Evolutionary conservation across 106 monocot species (phyloP), one percentile per base, ranked within the genome.

Genomic region (Triglochin maritima): DNA sequence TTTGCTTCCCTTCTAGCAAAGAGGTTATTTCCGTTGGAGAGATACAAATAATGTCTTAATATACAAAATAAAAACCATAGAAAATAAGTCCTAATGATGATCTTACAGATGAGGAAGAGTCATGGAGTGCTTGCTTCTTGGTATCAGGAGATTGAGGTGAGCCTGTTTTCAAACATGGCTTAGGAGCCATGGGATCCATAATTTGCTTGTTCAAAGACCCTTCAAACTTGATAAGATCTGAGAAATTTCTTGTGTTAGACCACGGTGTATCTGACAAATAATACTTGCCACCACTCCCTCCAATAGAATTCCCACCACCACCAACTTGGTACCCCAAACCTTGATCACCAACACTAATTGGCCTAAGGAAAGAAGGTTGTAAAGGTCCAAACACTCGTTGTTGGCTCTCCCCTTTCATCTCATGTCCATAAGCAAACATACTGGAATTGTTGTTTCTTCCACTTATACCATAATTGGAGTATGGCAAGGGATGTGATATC

Each of bases 191-290:
- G 1, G 29, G 29, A 29, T 29, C 29, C 29, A 29, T 29, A 2
- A 58, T 17, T 3, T 67, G 59, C 59, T 66, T 68, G 57, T 49
- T 73, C 9, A 61, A 12, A 16, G 56, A 64, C 6, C 65, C 60
- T 52, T 46, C 77, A 56, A 81, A 85, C 12, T 81, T 77, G 42
- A 81, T 75, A 3, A 81, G 64, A 54, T 85, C 84, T 3, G 75
- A 56, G 45, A 85, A 78, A 51, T 63, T 81, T 60, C 72, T 85
- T 6, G 70, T 70, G 16, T 59, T 75, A 29, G 75, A 78, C 75
- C 78, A 85, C 63, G 81, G 65, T 17, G 14, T 56, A 44, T 78
- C 84, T 60, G 66, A 53, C 54, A 74, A 43, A 56, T 57, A 70
- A 10, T 62, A 65, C 69, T 78, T 74, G 65, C 59, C 69, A 45